phyloP scores from a whole-genome alignment of 169 alveolate genomes.

The Babesia sp. region DNA sequence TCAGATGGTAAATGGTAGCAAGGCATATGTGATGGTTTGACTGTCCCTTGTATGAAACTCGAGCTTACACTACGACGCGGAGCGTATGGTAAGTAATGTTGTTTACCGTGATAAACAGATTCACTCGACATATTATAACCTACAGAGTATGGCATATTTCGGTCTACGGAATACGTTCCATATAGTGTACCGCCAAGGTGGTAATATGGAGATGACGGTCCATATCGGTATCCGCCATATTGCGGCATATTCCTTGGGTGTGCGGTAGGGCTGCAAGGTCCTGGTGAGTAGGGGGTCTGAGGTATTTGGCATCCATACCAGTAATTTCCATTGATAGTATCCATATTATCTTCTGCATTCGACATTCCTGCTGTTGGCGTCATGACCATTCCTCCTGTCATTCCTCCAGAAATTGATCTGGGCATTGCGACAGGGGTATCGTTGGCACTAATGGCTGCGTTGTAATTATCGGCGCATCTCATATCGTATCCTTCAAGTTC shows the following conservation, averaged over 20 bases:
- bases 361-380: background rate
- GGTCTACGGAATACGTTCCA: background rate
- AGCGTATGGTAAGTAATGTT: background rate
- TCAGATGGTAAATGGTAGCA: background rate
- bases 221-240: background rate
- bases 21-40: background rate
- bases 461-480: background rate
- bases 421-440: background rate
- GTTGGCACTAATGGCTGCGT: background rate
- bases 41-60: background rate
- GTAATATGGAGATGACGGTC: background rate
- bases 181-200: background rate
- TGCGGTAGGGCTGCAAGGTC: background rate
- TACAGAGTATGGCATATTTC: background rate
- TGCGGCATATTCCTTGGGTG: background rate
- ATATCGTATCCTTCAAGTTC: background rate
- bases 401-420: constrained; percentile 3
- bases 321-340: background rate
- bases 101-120: background rate
- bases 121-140: background rate
- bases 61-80: constrained; percentile 1
- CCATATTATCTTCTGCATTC: background rate
- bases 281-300: background rate
- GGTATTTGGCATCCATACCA: constrained; percentile 15
- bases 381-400: background rate